Percentiles rank a stretch among this genome's conserved stretches.
Conservation (phyloP, 768 basidiomycete genomes). For the Kwoniella mangroviensis region DNA sequence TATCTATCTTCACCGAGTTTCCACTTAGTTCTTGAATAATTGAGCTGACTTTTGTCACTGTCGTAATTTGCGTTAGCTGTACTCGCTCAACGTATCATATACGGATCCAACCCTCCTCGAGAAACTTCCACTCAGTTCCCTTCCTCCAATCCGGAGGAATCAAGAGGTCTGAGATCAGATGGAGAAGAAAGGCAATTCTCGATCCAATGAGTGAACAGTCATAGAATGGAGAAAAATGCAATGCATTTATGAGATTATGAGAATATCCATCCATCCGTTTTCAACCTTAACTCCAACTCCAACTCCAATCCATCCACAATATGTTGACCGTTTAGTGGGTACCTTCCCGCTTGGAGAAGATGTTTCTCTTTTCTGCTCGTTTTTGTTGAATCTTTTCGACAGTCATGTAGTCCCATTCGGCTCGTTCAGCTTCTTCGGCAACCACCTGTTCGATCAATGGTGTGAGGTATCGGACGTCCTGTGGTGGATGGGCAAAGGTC, state of each 20-base stretch:
- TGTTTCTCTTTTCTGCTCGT: slow-evolving; percentile 33
- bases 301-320: background rate
- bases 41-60: background rate
- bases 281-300: background rate
- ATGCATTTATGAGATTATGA: slow-evolving; percentile 16
- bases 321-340: slow-evolving; percentile 5
- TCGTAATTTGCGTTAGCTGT: slow-evolving; percentile 31
- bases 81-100: slow-evolving; percentile 41
- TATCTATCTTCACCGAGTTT: background rate
- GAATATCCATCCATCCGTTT: slow-evolving; percentile 6
- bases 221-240: slow-evolving; percentile 9
- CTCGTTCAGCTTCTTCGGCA: slow-evolving; percentile 77
- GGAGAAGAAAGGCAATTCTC: slow-evolving; percentile 20
- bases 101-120: slow-evolving; percentile 40
- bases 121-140: slow-evolving; percentile 8
- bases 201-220: background rate
- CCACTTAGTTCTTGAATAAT: no score
- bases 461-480: slow-evolving; percentile 90
- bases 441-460: slow-evolving; percentile 74
- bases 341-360: slow-evolving; percentile 25
- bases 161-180: slow-evolving; percentile 11
- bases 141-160: slow-evolving; percentile 5
- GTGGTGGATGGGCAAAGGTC: slow-evolving; percentile 20
- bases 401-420: slow-evolving; percentile 76
- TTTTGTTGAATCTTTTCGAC: slow-evolving; percentile 65